Conservation (phyloP, 345 rosid genomes). For the Toxicodendron radicans region DNA sequence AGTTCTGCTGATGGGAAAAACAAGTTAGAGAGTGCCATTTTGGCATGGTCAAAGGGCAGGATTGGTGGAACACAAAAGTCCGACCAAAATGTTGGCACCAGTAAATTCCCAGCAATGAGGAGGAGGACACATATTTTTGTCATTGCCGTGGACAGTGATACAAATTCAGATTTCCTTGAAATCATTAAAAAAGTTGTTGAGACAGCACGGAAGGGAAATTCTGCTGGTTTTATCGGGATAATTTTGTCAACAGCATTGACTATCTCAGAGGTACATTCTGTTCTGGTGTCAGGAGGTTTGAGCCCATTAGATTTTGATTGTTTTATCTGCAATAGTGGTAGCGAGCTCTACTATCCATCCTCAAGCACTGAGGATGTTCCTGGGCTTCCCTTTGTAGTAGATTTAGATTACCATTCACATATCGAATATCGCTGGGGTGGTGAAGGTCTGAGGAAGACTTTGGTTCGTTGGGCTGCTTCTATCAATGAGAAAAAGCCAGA, state of each 20-base stretch:
- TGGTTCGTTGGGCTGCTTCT: constrained; percentile 67
- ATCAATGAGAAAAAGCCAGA: constrained; percentile 42
- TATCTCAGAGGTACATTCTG: constrained; percentile 56
- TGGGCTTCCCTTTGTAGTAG: constrained; percentile 51
- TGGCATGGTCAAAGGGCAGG: constrained; percentile 28
- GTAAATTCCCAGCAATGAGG: constrained; percentile 45
- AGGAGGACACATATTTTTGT: constrained; percentile 55
- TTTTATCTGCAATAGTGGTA: constrained; percentile 79
- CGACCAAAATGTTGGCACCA: constrained; percentile 30
- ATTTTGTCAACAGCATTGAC: constrained; percentile 66
- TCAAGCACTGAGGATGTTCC: constrained; percentile 43
- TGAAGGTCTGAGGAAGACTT: constrained; percentile 64
- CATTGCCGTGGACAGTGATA: constrained; percentile 56
- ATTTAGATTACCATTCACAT: constrained; percentile 74
- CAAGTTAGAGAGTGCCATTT: constrained; percentile 44
- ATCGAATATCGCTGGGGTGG: constrained; percentile 85
- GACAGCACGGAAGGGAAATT: constrained; percentile 37
- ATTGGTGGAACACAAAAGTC: constrained; percentile 31
- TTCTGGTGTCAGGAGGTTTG: constrained; percentile 51
- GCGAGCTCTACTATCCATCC: constrained; percentile 68
- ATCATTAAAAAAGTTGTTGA: constrained; percentile 43
- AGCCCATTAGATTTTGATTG: constrained; percentile 67
- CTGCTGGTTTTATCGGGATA: constrained; percentile 48
- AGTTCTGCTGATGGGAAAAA: constrained; percentile 36
- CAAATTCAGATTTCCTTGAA: constrained; percentile 31